Conservation (phyloP, 805 yeast genomes). For the Kodamaea jinghongensis region DNA sequence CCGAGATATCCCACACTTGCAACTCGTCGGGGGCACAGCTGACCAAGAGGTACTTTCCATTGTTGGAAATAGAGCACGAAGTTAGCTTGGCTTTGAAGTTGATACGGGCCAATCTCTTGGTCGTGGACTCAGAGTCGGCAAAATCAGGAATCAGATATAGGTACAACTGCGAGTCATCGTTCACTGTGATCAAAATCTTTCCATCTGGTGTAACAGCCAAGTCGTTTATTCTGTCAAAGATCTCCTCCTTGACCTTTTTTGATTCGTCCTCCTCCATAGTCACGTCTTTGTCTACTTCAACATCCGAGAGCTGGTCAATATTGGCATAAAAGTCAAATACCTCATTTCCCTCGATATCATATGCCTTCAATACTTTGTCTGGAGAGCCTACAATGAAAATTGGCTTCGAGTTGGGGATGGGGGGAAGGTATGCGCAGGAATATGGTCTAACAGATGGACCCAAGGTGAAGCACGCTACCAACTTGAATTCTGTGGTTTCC, state of each 20-base stretch:
- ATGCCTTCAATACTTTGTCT: constrained; percentile 53
- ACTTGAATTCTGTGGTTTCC: constrained; percentile 19
- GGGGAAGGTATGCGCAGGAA: constrained; percentile 68
- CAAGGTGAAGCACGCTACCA: constrained; percentile 36
- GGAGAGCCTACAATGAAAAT: constrained; percentile 74
- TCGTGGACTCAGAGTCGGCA: constrained; percentile 29
- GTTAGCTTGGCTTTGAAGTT: constrained; percentile 59
- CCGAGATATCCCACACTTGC: constrained; percentile 73
- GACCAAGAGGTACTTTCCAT: constrained; percentile 55
- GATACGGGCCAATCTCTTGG: constrained; percentile 43
- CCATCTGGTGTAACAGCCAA: constrained; percentile 66
- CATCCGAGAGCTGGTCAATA: constrained; percentile 18
- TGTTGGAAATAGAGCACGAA: constrained; percentile 55
- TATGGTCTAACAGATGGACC: constrained; percentile 40
- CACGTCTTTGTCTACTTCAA: not conserved
- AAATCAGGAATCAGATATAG: constrained; percentile 52
- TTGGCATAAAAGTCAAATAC: constrained; percentile 43
- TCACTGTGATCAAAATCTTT: constrained; percentile 57
- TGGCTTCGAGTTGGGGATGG: constrained; percentile 30
- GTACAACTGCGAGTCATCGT: constrained; percentile 59
- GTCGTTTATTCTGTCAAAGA: constrained; percentile 58
- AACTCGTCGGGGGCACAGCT: constrained; percentile 73
- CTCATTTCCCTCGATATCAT: constrained; percentile 37
- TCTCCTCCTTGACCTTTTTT: constrained; percentile 4
- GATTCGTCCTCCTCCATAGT: constrained; percentile 9